Evolutionary conservation across 768 basidiomycete species (phyloP).

Genomic region (Amanita inopinata): DNA sequence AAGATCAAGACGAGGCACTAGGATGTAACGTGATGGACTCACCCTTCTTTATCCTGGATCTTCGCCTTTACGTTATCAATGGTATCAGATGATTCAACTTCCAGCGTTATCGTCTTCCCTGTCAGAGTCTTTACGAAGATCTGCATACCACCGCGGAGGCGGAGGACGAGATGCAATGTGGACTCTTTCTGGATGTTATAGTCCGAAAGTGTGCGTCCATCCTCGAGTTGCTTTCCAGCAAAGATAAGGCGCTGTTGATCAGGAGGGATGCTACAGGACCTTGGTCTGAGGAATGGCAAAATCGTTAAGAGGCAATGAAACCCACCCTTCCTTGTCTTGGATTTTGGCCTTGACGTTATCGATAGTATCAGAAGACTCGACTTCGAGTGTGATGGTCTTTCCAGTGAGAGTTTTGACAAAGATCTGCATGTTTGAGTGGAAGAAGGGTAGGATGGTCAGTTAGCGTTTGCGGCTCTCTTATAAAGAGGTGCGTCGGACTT

Average conservation of each 20-base stretch:
- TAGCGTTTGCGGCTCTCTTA: conserved; percentile 15
- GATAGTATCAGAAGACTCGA: conserved; percentile 9
- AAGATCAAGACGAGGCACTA: conserved; percentile 10
- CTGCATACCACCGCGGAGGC: conserved; percentile 24
- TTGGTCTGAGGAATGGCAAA: neutral
- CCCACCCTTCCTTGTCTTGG: conserved; percentile 10
- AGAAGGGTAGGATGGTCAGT: conserved; percentile 9
- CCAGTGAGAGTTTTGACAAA: conserved; percentile 10
- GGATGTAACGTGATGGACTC: conserved; percentile 13
- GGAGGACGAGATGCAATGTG: conserved; percentile 7
- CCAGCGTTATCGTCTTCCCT: conserved; percentile 71
- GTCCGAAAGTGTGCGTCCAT: conserved; percentile 10
- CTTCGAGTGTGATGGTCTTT: conserved; percentile 8
- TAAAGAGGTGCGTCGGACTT: conserved; percentile 27
- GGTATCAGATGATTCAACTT: conserved; percentile 64
- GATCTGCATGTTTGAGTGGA: conserved; percentile 11
- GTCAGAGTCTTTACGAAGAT: conserved; percentile 49
- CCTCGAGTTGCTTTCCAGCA: conserved; percentile 8
- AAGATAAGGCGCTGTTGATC: conserved; percentile 9
- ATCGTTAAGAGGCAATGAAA: neutral
- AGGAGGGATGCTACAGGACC: conserved; percentile 7
- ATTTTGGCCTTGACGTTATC: conserved; percentile 10
- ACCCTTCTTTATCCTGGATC: conserved; percentile 88
- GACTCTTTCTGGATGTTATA: conserved; percentile 10
- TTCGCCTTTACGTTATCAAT: conserved; percentile 70